phyloP scores from a whole-genome alignment of 495 filamentous ascomycete species.

The Neurospora hispaniola region DNA sequence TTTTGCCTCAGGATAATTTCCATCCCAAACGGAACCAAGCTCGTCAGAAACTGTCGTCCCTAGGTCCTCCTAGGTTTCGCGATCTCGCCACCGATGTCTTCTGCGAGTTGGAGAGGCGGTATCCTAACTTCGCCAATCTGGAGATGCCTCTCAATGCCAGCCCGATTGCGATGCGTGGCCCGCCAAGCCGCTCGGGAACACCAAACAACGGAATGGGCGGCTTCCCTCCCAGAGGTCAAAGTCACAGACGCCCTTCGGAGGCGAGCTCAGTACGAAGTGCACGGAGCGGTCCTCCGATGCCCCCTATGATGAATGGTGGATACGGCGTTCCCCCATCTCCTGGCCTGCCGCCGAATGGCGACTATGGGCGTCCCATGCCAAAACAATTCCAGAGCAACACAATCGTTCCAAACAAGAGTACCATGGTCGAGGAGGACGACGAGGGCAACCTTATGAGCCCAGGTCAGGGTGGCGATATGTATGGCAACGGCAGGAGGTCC shows the following conservation, averaged over 20 bases:
- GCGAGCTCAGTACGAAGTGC: conserved; percentile 40
- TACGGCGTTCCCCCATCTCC: conserved; percentile 38
- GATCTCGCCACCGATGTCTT: conserved; percentile 94
- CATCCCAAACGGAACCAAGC: conserved; percentile 97
- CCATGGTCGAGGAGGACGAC: conserved; percentile 95
- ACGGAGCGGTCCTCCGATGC: conserved; percentile 15
- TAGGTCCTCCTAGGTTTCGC: conserved; percentile 72
- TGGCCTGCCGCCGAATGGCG: conserved; percentile 25
- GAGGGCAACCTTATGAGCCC: conserved; percentile 36
- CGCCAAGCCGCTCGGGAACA: conserved; percentile 43
- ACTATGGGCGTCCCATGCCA: conserved; percentile 50
- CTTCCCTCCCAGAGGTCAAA: conserved; percentile 32
- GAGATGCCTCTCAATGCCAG: conserved; percentile 61
- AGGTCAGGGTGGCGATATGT: conserved; percentile 50
- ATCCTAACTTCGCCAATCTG: conserved; percentile 63
- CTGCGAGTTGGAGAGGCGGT: conserved; percentile 82
- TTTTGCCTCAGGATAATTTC: conserved; percentile 75
- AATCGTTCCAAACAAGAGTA: conserved; percentile 94
- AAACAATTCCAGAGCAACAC: conserved; percentile 94
- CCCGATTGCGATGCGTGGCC: conserved; percentile 48
- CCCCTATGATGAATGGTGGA: conserved; percentile 22
- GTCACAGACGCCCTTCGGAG: conserved; percentile 40
- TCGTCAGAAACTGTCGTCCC: conserved; percentile 80
- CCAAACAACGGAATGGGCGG: conserved; percentile 42
- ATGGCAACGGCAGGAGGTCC: conserved; percentile 46